Percentiles rank a stretch among this genome's conserved stretches.
These are phyloP conservation scores for Epichloe sp. DNA, from an alignment of 2,329 filamentous ascomycete genomes.

Conservation along the genomic window DNA sequence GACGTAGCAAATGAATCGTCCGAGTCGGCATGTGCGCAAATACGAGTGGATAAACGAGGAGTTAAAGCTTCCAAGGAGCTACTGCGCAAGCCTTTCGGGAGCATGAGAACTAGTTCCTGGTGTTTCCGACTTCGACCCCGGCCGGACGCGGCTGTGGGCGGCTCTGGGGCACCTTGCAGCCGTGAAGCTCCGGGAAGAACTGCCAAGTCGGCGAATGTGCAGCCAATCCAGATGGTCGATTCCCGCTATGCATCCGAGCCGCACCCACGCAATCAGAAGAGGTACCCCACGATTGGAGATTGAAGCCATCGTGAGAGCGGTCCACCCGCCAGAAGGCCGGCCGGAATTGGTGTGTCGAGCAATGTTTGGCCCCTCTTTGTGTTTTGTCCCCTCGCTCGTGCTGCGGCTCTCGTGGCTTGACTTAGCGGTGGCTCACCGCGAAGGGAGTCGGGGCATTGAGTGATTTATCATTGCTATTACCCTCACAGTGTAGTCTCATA, in stretches of 20 bases:
- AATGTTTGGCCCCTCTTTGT: background rate
- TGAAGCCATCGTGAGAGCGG: slow-evolving; percentile 1
- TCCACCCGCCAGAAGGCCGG: background rate
- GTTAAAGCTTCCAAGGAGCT: background rate
- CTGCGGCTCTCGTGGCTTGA: background rate
- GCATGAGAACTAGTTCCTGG: slow-evolving; percentile 1
- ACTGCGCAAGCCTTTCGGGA: background rate
- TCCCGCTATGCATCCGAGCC: background rate
- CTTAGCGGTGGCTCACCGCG: slow-evolving; percentile 1
- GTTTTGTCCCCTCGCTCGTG: background rate
- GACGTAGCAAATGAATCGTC: background rate
- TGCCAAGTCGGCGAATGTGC: background rate
- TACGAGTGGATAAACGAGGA: background rate
- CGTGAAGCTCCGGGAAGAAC: slow-evolving; percentile 7
- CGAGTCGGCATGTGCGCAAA: background rate
- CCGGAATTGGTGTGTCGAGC: background rate
- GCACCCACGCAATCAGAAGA: background rate
- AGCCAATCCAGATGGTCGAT: background rate
- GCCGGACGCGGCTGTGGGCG: slow-evolving; percentile 5
- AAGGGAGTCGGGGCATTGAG: slow-evolving; percentile 4
- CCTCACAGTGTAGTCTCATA: background rate
- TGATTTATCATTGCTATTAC: slow-evolving; percentile 6
- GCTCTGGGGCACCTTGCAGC: slow-evolving; percentile 5
- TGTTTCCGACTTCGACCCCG: slow-evolving; percentile 3
- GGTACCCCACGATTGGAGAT: background rate